Base-by-base conservation (phyloP, 2,329 filamentous ascomycete species). In the Lecanosticta acicola region DNA sequence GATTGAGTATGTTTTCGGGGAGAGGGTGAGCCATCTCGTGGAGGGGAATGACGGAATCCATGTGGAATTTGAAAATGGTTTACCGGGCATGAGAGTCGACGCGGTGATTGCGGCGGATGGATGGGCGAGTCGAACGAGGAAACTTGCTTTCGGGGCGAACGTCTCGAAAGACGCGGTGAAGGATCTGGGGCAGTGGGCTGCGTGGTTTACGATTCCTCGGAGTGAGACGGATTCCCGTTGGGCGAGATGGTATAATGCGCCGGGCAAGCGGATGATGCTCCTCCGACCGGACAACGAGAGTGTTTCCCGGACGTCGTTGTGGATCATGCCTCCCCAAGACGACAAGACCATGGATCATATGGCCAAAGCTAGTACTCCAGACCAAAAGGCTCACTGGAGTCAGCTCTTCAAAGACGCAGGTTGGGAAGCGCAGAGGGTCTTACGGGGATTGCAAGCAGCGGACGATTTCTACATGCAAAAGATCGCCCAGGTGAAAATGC, bases 371-470 rank as follows among this genome's bases (percentile, higher is more conserved):
- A 44, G 46, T 9, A 17, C 36, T 7, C 2, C 17, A 5, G 49
- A 51, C 21, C 60, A 63, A 46, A 61, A 58, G 20, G 43, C 47
- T 4, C 36, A 55, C 20, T 52, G 61, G 37, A 36, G 21, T 5
- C 26, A 51, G 18, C 49, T 50, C 3, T 63, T 64, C 42, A 9
- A 21, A 4, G 55, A 53, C 19, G 49, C 49, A 3, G 60, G 56
- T 3, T 63, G 59, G 59, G 57, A 63, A 38, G 43, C 54, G 7
- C 26, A 46, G 9, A 43, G 59, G 16, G 33, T 61, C 7, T 16
- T 62, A 3, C 18, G 49, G 7, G 55, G 50, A 2, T 51, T 64
- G 48, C 55, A 81, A 61, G 45, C 73, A 49, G 43, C 57, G 4
- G 49, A 57, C 7, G 55, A 59, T 26, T 60, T 63, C 39, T 61